These are phyloP conservation scores for Paramecium tetraurelia DNA, from an alignment of 73 alveolate genomes.

Conservation along the genomic window DNA sequence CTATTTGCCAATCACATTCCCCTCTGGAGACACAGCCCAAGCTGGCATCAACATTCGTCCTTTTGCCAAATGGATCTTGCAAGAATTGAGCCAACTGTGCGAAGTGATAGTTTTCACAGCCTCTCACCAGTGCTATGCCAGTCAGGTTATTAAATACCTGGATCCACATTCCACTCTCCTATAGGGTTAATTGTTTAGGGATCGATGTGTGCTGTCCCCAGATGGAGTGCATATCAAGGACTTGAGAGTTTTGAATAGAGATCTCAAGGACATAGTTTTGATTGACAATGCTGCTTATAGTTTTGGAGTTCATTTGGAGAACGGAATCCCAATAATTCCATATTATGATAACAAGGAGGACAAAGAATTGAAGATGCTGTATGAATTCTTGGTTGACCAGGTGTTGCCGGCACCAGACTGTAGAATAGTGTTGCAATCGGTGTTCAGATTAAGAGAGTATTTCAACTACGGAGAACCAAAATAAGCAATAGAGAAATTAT, in stretches of 20 bases:
- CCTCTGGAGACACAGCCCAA: constrained; percentile 73
- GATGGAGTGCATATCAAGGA: constrained; percentile 77
- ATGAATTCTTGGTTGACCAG: neutral
- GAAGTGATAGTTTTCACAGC: constrained; percentile 77
- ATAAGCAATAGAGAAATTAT: constrained; percentile 19
- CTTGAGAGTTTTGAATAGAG: constrained; percentile 66
- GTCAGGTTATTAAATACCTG: constrained; percentile 52
- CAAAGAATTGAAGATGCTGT: constrained; percentile 65
- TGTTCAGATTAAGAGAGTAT: neutral
- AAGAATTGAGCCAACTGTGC: constrained; percentile 61
- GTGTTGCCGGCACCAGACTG: constrained; percentile 12
- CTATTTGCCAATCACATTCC: constrained; percentile 73
- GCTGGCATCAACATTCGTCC: constrained; percentile 63
- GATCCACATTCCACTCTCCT: constrained; percentile 70
- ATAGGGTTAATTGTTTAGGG: constrained; percentile 66
- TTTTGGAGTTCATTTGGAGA: constrained; percentile 80
- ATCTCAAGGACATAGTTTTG: constrained; percentile 72
- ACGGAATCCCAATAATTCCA: constrained; percentile 93
- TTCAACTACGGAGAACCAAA: neutral
- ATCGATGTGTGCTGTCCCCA: constrained; percentile 66
- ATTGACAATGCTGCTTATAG: constrained; percentile 88
- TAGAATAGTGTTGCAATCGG: neutral
- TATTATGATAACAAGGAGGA: constrained; percentile 86
- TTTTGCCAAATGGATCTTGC: constrained; percentile 41
- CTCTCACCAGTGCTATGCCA: constrained; percentile 69